Evolutionary conservation across 257 asterid genomes (phyloP).

Genomic region (Solanum microdontum): DNA sequence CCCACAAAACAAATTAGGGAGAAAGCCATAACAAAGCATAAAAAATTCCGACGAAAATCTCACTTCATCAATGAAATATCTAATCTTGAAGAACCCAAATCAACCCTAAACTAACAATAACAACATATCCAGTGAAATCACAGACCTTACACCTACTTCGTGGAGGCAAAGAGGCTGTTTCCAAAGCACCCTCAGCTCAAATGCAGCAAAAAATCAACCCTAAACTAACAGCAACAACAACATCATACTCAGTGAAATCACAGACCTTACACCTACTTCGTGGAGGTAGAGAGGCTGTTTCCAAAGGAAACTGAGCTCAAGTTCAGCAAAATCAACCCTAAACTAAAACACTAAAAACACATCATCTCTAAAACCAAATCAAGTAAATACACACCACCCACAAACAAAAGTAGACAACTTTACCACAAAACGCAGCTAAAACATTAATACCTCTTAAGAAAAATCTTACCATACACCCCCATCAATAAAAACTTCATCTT

Average conservation of each 20-base stretch:
- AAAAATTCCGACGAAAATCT: not conserved
- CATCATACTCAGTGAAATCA: not conserved
- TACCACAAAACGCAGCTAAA: not conserved
- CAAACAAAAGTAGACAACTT: not conserved
- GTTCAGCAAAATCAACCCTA: not conserved
- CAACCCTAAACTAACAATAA: not conserved
- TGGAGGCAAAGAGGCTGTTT: not conserved
- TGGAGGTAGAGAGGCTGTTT: not conserved
- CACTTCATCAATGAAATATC: not conserved
- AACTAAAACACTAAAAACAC: not conserved
- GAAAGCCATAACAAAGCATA: not conserved
- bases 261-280: not conserved
- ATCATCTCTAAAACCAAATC: not conserved
- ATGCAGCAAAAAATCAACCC: not conserved
- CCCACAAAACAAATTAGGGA: not conserved
- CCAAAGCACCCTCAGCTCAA: not conserved
- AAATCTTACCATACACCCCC: not conserved
- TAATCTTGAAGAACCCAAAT: not conserved
- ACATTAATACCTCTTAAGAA: not conserved
- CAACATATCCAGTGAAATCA: not conserved
- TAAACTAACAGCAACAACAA: not conserved
- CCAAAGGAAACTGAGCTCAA: not conserved
- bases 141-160: not conserved
- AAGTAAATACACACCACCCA: not conserved
- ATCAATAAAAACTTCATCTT: not conserved